These are phyloP conservation scores for Mycena albidolilacea DNA, from an alignment of 768 basidiomycete genomes.

Conservation along the genomic window DNA sequence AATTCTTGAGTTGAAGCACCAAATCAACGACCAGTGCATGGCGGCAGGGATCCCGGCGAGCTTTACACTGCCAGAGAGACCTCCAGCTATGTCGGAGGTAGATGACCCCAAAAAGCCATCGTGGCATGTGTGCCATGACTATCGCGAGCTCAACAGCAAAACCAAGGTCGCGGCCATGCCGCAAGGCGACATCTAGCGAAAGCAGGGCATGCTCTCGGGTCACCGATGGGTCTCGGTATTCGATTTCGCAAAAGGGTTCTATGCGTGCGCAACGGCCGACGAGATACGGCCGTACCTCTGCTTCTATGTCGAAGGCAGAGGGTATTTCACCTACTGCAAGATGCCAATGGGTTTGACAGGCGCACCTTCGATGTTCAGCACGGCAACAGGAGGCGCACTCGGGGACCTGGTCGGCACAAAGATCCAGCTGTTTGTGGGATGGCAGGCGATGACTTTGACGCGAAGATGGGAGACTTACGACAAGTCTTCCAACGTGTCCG, in stretches of 20 bases:
- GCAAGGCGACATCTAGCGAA: slow-evolving; percentile 55
- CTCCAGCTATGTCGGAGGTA: background rate
- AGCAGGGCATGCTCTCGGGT: slow-evolving; percentile 53
- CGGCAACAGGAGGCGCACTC: slow-evolving; percentile 44
- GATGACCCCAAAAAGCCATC: slow-evolving; percentile 38
- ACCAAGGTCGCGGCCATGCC: slow-evolving; percentile 46
- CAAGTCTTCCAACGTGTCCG: slow-evolving; percentile 46
- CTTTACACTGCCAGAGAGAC: slow-evolving; percentile 42
- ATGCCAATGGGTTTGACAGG: slow-evolving; percentile 61
- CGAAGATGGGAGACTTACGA: slow-evolving; percentile 42
- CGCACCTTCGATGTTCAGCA: slow-evolving; percentile 52
- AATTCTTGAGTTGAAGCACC: slow-evolving; percentile 50
- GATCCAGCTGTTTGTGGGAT: slow-evolving; percentile 53
- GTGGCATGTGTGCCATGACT: slow-evolving; percentile 59
- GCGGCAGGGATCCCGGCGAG: too few species aligned
- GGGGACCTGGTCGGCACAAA: slow-evolving; percentile 44
- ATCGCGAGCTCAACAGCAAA: slow-evolving; percentile 50
- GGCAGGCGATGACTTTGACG: slow-evolving; percentile 50
- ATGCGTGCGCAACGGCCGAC: slow-evolving; percentile 37
- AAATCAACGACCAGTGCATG: slow-evolving; percentile 52
- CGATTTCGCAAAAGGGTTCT: slow-evolving; percentile 57
- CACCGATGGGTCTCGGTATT: slow-evolving; percentile 53
- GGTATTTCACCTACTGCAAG: too few species aligned
- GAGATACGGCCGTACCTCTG: slow-evolving; percentile 47
- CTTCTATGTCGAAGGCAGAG: slow-evolving; percentile 56